Base-by-base conservation (phyloP, 1,139 yeast species). In the Pichia sp. region DNA sequence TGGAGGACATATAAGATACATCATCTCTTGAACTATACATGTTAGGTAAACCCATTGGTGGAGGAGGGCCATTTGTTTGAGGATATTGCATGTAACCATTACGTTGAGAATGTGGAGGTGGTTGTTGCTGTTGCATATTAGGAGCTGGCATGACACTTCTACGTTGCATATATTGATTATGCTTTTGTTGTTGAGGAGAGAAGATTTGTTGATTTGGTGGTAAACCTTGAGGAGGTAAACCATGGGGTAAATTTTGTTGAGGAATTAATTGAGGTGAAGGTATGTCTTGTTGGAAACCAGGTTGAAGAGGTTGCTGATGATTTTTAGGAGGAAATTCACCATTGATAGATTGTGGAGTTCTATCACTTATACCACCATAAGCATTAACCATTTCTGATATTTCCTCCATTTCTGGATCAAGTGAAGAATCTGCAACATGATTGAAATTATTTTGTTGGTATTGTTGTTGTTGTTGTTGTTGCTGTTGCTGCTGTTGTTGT, bases 141-240 rank as follows among this genome's bases (percentile, higher is more conserved):
- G 38, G 30, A 17, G 31, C 18, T 36, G 41, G 34, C 38, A 30
- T 30, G 17, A 17, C 34, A 26, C 43, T 35, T 40, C 43, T 40
- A 36, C 43, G 34, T 38, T 25, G 37, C n/a, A 24, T 44, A 15
- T 42, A 41, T 21, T 45, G 52, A 9, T 40, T 43, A n/a, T 31
- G 42, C 17, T 35, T 39, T 34, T 45, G 54, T 36, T 44, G 50
- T 30, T 44, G 52, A 10, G 45, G 48, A 23, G 20, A 22, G 34
- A 52, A 53, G 10, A 54, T 50, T 31, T 35, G 61, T 38, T 56
- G 59, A 28, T 52, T 49, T 18, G 46, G 42, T 17, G 60, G 61
- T 30, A 55, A 44, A 3, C 61, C 62, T 44, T 58, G 61, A 15
- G 60, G 46, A 3, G 61, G 61, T 21, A 56, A 47, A 14, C 60